Conservation (phyloP, 1,139 yeast species). For the Debaryomyces sp. region DNA sequence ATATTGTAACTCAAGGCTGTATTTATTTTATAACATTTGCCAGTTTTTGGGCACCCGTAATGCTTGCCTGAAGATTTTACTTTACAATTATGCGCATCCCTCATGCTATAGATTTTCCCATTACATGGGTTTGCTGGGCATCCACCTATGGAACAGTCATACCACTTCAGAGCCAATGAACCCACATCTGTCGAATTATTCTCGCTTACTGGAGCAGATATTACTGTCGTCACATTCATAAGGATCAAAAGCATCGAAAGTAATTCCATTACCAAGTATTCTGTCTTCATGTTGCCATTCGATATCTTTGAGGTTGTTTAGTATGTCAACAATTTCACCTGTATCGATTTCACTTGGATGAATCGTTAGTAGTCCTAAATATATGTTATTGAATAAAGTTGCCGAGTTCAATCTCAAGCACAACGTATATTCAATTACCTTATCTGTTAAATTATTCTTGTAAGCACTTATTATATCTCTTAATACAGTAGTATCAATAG, state of each 20-base stretch:
- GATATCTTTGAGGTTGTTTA: background rate
- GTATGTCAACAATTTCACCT: background rate
- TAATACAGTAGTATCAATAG: background rate
- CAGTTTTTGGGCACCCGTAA: background rate
- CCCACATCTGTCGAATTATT: background rate
- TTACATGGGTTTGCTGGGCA: background rate
- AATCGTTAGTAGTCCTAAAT: background rate
- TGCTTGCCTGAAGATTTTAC: background rate
- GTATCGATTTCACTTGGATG: background rate
- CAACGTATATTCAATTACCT: background rate
- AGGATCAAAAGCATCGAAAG: conserved; percentile 1
- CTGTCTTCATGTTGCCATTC: background rate
- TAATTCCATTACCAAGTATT: background rate
- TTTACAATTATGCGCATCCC: background rate
- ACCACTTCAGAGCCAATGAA: background rate
- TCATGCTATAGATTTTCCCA: background rate
- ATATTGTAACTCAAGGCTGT: background rate
- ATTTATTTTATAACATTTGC: background rate
- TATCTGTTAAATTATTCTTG: background rate
- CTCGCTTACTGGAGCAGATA: background rate
- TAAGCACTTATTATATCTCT: background rate
- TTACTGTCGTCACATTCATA: background rate
- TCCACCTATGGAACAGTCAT: background rate
- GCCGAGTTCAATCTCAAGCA: background rate
- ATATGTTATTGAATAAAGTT: background rate